Base-by-base conservation (phyloP, 192 early-diverging fungal species). In the Rhizoclosmatium globosum region DNA sequence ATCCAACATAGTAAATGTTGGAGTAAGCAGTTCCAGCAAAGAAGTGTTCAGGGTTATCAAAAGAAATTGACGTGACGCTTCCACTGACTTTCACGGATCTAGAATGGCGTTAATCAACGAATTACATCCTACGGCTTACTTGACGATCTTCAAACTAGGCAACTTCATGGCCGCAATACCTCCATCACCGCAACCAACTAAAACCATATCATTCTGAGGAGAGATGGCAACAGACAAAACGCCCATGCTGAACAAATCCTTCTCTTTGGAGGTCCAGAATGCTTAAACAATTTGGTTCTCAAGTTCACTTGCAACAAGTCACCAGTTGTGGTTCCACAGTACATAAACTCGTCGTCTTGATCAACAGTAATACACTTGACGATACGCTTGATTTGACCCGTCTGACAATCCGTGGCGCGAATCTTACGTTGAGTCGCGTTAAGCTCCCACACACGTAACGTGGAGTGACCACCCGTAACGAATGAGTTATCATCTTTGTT, bases 311-410 rank as follows among this genome's bases (percentile, higher is more conserved):
- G 82, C 68, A 89, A 50, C 72, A 90, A 68, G 71, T 90, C 89
- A 6, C 89, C 89, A 6, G 89, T 90, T 2, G 89, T 89, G 2
- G 87, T 90, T 39, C 89, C 89, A 67, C 89, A 90, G 72, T 89
- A 90, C 87, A 90, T 87, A 50, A 81, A 84, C 80, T 90, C 89
- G 71, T 90, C 89, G 23, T 82, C 69, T 17, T 68, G 57, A 71
- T 89, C 87, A 4, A 90, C 77, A 2, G 78, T 74, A 50, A 88
- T 83, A 66, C 87, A 89, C 78, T 87, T 89, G 48, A 90, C 86
- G 21, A 90, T 85, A 17, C 89, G 69, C 78, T 90, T 90, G 64
- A 90, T 88, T 73, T 87, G 87, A 3, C 89, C 89, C 60, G 87
- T 88, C 62, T 86, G 84, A 44, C 83, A 83, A 64, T 90, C 87